Evolutionary conservation across 805 yeast genomes (phyloP), one percentile per base, ranked within the genome.

Genomic region (Suhomyces emberorum): DNA sequence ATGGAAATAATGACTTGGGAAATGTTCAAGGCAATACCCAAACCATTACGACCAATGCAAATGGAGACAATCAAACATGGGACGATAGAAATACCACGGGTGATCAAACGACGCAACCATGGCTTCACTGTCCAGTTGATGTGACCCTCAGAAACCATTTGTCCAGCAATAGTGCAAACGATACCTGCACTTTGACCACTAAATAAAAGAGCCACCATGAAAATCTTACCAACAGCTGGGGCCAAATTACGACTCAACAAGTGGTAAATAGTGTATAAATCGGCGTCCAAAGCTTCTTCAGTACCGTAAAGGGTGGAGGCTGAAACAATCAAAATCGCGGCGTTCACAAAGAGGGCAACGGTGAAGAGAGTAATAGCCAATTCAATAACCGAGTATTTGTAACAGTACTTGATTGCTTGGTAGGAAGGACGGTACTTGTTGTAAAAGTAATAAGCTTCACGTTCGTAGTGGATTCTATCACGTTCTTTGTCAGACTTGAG

Each of bases 151-250:
- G 88, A 77, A 2, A 89, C 96, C 48, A 89, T 80, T 59, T 89
- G 95, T 7, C 96, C 96, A 0, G 95, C 87, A 64, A 89, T 83
- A 0, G 97, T 89, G 57, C 96, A 88, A 2, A 88, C 89, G 28
- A 89, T 79, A 32, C 96, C 95, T 0, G 96, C 96, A 30, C 89
- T 82, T 52, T 85, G 88, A 4, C 96, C 96, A 39, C 93, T 82
- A 40, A 85, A 76, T 26, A 89, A 65, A 48, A 89, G 68, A 0
- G 96, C 96, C 35, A 87, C 57, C 74, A 88, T 88, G 62, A 89
- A 89, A 0, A 88, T 60, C 1, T 87, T 79, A 18, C 96, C 97
- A 0, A 88, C 95, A 7, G 76, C 78, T 2, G 82, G 78, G 0
- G 95, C 83, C 26, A 89, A 65, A 34, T 70, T 76, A 14, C 57